Base-by-base conservation (phyloP, 1,284 basidiomycete species). In the Cutaneotrichosporon sp. region DNA sequence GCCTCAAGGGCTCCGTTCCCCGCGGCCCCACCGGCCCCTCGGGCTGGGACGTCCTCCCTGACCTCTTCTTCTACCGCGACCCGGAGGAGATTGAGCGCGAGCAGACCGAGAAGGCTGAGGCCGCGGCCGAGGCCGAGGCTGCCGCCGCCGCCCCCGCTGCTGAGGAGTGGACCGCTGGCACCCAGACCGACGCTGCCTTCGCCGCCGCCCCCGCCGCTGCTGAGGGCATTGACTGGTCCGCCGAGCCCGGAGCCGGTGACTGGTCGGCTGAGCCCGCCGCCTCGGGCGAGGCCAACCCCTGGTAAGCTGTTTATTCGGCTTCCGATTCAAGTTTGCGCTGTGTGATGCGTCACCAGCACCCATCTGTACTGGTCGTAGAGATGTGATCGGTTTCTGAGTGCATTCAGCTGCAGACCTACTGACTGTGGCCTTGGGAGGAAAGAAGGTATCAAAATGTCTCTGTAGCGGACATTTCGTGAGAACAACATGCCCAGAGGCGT, bases 31-130 rank as follows among this genome's bases (percentile, higher is more conserved):
- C 93, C 63, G 86, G 88, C 48, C 78, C 83, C 62, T 88, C 92
- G 59, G 90, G 88, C 69, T 97, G 94, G 91, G 87, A 86, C 75
- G 87, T 96, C 75, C 97, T 98, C 87, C 90, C 94, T 67, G 94
- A 97, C 80, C 92, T 97, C 90, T 97, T 97, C 90, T 97, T 97
- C 87, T 98, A 97, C 86, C 90, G 94, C 71, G 94, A 97, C 80
- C 92, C 94, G 60, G 93, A 97, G 76, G 94, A 97, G 80, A 87
- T 96, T 66, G 93, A 97, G 84, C 92, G 97, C 79, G 87, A 89
- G 70, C 85, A 88, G 74, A 90, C 92, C 75, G 89, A 91, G 77
- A 87, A 88, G 42, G 88, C 87, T 62, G 89, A 88, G 77, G 79
- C 80, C 56, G 81, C 83, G 55, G 81, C 80, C 59, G 79, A 77